A percentile compares a stretch with the other conserved stretches of the same genome.
Evolutionary conservation across 2,329 filamentous ascomycete species (phyloP).

Genomic region (Thelonectria blattea): DNA sequence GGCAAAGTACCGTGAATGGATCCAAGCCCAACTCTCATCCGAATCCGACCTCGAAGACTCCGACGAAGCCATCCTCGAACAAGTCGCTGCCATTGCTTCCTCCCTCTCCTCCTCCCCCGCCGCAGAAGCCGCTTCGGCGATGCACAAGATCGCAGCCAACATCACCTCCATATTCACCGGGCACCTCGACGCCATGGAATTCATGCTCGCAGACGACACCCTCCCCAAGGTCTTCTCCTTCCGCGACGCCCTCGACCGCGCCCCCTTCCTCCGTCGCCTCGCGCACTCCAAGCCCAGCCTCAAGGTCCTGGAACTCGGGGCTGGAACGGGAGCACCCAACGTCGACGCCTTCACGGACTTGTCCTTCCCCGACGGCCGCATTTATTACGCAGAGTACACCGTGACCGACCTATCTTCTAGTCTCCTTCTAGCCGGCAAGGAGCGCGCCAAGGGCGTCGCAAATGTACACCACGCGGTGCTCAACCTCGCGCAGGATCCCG

Average conservation of each 20-base stretch:
- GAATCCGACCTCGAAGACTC: conserved; percentile 18
- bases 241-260: conserved; percentile 33
- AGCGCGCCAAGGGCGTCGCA: conserved; percentile 31
- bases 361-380: conserved; percentile 15
- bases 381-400: conserved; percentile 37
- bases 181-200: conserved; percentile 35
- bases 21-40: conserved; percentile 29
- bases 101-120: conserved; percentile 13
- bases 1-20: conserved; percentile 38
- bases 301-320: conserved; percentile 49
- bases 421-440: conserved; percentile 38
- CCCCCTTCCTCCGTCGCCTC: conserved; percentile 28
- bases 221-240: conserved; percentile 40
- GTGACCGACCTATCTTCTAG: conserved; percentile 41
- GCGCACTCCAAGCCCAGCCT: conserved; percentile 38
- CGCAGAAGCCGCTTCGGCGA: conserved; percentile 16
- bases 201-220: conserved; percentile 40
- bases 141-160: conserved; percentile 20
- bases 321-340: conserved; percentile 47
- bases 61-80: conserved; percentile 8
- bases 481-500: conserved; percentile 34
- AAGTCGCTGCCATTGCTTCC: not conserved
- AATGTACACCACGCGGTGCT: conserved; percentile 30
- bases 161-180: conserved; percentile 33
- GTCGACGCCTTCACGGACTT: conserved; percentile 40